These are phyloP conservation scores for Cryphonectria japonica DNA, from an alignment of 2,329 filamentous ascomycete genomes.

Conservation along the genomic window DNA sequence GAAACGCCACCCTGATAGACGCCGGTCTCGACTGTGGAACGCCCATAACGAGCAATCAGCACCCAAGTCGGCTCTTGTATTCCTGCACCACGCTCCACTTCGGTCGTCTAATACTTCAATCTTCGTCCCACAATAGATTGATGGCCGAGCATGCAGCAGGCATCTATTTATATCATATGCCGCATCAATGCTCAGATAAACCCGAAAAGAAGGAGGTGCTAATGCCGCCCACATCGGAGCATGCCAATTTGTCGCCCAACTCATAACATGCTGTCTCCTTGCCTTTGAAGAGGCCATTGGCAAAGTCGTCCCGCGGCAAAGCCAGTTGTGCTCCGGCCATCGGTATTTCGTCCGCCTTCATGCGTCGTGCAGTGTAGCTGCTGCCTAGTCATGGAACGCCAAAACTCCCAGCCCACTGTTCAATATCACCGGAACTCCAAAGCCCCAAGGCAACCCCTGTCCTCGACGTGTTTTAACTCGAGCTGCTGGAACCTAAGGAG, in stretches of 20 bases:
- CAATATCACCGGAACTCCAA: slow-evolving; percentile 71
- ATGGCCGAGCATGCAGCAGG: neutral
- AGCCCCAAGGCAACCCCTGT: slow-evolving; percentile 80
- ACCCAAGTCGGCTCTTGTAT: slow-evolving; percentile 6
- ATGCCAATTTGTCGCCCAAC: neutral
- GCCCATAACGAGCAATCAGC: neutral
- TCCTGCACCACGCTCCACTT: neutral
- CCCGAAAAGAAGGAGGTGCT: neutral
- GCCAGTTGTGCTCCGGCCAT: slow-evolving; percentile 2
- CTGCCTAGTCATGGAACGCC: slow-evolving; percentile 9
- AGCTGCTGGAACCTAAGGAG: slow-evolving; percentile 81
- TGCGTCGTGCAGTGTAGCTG: slow-evolving; percentile 15
- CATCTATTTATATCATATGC: slow-evolving; percentile 1
- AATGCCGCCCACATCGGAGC: neutral
- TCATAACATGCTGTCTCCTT: neutral
- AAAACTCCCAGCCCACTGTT: slow-evolving; percentile 19
- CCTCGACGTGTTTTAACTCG: slow-evolving; percentile 84
- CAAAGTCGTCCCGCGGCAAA: slow-evolving; percentile 3
- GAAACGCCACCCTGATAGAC: slow-evolving; percentile 28
- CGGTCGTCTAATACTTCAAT: neutral
- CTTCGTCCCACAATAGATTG: neutral
- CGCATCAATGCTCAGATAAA: neutral
- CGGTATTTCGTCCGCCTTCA: slow-evolving; percentile 22
- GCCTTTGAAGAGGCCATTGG: neutral
- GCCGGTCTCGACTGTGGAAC: neutral